These are phyloP conservation scores for Aspergillus puulaauensis DNA, from an alignment of 2,329 filamentous ascomycete genomes.

Conservation along the genomic window DNA sequence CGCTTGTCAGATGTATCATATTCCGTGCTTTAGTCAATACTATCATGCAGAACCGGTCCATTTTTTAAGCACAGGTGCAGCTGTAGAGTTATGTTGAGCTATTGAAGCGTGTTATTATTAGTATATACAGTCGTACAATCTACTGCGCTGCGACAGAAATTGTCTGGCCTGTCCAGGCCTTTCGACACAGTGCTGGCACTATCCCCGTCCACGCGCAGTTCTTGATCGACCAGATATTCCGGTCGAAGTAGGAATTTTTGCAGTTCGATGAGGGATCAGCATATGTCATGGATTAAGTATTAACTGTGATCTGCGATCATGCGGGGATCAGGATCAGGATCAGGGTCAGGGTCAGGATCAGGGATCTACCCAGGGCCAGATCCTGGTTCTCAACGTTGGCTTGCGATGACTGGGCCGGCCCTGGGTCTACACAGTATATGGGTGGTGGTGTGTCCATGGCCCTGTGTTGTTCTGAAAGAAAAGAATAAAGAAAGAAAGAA, in stretches of 20 bases:
- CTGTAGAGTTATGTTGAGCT: too few relatives aligned
- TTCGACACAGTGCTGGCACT: conserved; percentile 25
- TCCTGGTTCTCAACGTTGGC: not conserved
- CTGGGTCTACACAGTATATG: not conserved
- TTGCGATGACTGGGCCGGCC: not conserved
- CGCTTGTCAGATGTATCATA: too few relatives aligned
- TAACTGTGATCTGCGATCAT: not conserved
- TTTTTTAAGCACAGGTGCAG: too few relatives aligned
- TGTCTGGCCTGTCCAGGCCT: conserved; percentile 16
- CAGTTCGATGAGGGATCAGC: conserved; percentile 21
- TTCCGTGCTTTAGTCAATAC: too few relatives aligned
- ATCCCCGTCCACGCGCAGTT: conserved; percentile 27
- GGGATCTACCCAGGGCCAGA: not conserved
- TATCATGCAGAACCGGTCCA: too few relatives aligned
- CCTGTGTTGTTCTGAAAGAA: not conserved
- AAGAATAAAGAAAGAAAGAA: not conserved
- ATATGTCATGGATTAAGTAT: not conserved
- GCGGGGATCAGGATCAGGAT: not conserved
- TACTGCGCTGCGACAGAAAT: conserved; percentile 25
- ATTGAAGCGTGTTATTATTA: too few relatives aligned
- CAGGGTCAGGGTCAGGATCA: too few relatives aligned
- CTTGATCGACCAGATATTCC: conserved; percentile 27
- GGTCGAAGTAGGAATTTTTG: conserved; percentile 24
- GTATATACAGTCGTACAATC: too few relatives aligned
- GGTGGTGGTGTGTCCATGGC: not conserved